phyloP scores from a whole-genome alignment of 2,329 filamentous ascomycete species.

The Chaetomium sp. region DNA sequence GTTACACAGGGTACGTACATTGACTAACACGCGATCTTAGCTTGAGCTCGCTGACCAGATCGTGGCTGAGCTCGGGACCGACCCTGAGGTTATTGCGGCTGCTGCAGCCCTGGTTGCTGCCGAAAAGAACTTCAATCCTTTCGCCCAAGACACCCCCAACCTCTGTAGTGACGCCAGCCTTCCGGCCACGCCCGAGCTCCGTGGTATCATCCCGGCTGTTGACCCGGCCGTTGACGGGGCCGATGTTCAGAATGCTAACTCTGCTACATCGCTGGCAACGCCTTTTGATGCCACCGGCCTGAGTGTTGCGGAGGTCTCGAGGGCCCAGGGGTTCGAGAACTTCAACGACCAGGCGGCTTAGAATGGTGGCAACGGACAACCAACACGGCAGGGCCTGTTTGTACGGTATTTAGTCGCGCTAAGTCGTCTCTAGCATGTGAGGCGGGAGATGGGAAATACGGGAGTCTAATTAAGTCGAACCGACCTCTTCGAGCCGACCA shows the following conservation, averaged over 20 bases:
- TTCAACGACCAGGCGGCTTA: slow-evolving; percentile 38
- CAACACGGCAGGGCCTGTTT: too few species aligned
- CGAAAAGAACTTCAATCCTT: slow-evolving; percentile 70
- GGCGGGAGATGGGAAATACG: too few species aligned
- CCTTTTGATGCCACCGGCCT: slow-evolving; percentile 56
- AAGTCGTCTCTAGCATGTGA: too few species aligned
- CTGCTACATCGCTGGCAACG: slow-evolving; percentile 41
- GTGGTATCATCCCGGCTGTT: slow-evolving; percentile 61
- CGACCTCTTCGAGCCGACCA: too few species aligned
- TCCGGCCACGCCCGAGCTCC: slow-evolving; percentile 52
- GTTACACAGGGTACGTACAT: not conserved
- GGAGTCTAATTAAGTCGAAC: too few species aligned
- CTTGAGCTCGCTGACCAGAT: slow-evolving; percentile 60
- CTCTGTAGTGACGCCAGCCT: slow-evolving; percentile 59
- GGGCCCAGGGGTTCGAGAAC: slow-evolving; percentile 55
- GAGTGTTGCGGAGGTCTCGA: slow-evolving; percentile 59
- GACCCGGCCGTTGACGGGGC: slow-evolving; percentile 56
- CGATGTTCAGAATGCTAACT: slow-evolving; percentile 54
- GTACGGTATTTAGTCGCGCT: too few species aligned
- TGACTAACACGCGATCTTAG: slow-evolving; percentile 30
- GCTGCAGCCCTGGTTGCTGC: slow-evolving; percentile 58
- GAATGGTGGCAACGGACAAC: not conserved
- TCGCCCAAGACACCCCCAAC: slow-evolving; percentile 50
- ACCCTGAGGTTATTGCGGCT: slow-evolving; percentile 53
- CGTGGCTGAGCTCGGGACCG: slow-evolving; percentile 52